Conservation (phyloP, 176 grass and related monocot species). For the Typha latifolia region DNA sequence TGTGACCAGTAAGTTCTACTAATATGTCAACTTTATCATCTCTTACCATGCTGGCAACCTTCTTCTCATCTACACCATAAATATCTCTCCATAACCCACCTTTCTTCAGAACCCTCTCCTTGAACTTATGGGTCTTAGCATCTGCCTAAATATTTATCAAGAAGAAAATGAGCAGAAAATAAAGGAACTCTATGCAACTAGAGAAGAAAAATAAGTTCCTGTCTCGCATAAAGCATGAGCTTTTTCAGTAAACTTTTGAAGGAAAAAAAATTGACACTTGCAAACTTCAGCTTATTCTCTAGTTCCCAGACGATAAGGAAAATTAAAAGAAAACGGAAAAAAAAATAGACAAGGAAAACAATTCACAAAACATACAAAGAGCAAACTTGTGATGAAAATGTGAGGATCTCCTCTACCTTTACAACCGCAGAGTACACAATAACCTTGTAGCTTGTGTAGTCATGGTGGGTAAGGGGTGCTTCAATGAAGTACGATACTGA, state of each 20-base stretch:
- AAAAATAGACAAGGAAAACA: neutral
- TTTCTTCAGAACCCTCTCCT: conserved; percentile 87
- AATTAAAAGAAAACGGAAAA: neutral
- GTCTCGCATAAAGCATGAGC: neutral
- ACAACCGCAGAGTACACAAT: conserved; percentile 94
- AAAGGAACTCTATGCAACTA: neutral
- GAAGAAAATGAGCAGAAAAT: neutral
- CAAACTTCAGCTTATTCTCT: too few species aligned
- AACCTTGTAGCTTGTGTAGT: conserved; percentile 74
- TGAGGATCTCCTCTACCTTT: conserved; percentile 54
- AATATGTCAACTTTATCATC: conserved; percentile 98
- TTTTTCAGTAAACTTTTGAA: too few species aligned
- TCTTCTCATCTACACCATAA: conserved; percentile 93
- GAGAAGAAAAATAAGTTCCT: conserved; percentile 19
- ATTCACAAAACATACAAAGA: neutral
- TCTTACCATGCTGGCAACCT: conserved; percentile 75
- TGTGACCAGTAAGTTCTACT: conserved; percentile 97
- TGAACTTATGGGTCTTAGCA: conserved; percentile 92
- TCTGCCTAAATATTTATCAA: conserved; percentile 71
- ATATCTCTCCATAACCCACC: conserved; percentile 95
- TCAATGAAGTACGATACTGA: conserved; percentile 99
- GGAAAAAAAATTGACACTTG: too few species aligned
- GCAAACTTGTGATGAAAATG: conserved; percentile 10
- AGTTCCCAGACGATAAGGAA: too few species aligned
- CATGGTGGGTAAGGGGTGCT: conserved; percentile 79